Base-by-base conservation (phyloP, 768 basidiomycete genomes). In the Mycena amicta region DNA sequence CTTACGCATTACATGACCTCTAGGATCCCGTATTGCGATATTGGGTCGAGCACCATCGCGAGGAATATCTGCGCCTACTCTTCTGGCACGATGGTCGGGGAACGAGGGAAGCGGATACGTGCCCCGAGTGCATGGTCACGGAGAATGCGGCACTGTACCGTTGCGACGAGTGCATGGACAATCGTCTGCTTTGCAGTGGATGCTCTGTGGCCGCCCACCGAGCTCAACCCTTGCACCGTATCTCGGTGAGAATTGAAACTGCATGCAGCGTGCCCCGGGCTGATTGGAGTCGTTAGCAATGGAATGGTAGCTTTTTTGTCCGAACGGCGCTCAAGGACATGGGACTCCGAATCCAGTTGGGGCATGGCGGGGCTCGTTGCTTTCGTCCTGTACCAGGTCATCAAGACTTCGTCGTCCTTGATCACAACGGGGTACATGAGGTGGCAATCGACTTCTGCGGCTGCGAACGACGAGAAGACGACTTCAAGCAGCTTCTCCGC, bases 371-470 rank as follows among this genome's bases (percentile, higher is more conserved):
- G 4, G 53, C 52, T 23, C 31, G 58, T n/a, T 74, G 74, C 52
- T 22, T 26, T 0, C 57, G 50, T 47, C 64, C 68, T 1, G n/a
- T 55, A 4, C 11, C 3, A 3, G 39, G 58, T 3, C 47, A 22
- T 6, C 30, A 67, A 25, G 61, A 70, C 26, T 74, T 76, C 53
- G 27, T 65, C 0, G 57, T 77, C 6, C 60, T 75, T 12, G 55
- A 69, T 25, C 43, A 39, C 3, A 68, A 70, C 55, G 66, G 68
- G 0, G 59, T 77, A 26, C 74, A 74, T 41, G 49, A 52, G 4
- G 66, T 76, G 15, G 54, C 54, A 0, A 18, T 76, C 15, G 62
- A 69, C 28, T 76, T 70, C 49, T 77, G 75, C 55, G 66, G 63
- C 0, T 77, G 74, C 5, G 11, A 18, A 30, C 57, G 26, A 31